Evolutionary conservation across 208 protist species (phyloP).

Genomic region (Kentomonas sorsogonicus): DNA sequence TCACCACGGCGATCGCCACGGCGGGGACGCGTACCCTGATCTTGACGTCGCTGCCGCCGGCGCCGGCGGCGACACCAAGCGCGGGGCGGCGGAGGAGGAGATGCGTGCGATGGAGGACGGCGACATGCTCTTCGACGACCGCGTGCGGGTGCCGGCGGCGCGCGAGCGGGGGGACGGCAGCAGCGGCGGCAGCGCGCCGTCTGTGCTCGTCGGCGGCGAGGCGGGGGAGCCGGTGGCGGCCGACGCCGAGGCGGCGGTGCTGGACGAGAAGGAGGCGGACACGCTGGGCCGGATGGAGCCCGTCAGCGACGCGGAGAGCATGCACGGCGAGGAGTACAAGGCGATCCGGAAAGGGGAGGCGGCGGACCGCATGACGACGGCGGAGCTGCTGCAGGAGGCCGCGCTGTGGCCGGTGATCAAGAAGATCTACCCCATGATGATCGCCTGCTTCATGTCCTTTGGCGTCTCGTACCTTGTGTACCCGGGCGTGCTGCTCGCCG

Average conservation of each 20-base stretch:
- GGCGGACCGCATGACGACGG: slow-evolving; percentile 29
- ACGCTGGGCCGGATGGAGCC: not conserved
- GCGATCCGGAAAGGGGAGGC: not conserved
- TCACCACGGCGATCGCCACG: no score
- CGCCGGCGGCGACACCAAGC: not conserved
- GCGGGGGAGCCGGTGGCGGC: not conserved
- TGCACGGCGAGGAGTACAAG: not conserved
- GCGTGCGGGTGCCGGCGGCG: slow-evolving; percentile 9
- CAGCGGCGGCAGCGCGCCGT: not conserved
- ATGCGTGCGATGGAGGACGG: not conserved
- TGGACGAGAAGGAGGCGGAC: not conserved
- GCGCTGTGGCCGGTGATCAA: slow-evolving; percentile 60
- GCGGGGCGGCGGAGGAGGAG: not conserved
- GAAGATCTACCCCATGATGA: slow-evolving; percentile 71
- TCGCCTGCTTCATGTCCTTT: slow-evolving; percentile 63
- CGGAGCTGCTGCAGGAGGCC: slow-evolving; percentile 57
- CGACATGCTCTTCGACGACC: slow-evolving; percentile 36
- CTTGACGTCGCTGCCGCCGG: no score
- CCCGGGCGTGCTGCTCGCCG: slow-evolving; percentile 60
- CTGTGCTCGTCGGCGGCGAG: not conserved
- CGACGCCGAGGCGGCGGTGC: not conserved
- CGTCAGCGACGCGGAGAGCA: not conserved
- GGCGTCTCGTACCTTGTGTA: slow-evolving; percentile 66
- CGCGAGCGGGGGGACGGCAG: slow-evolving; percentile 4
- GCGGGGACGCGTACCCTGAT: no score